These are phyloP conservation scores for Sanguinoderma infundibulare DNA, from an alignment of 1,284 basidiomycete genomes.

Conservation along the genomic window DNA sequence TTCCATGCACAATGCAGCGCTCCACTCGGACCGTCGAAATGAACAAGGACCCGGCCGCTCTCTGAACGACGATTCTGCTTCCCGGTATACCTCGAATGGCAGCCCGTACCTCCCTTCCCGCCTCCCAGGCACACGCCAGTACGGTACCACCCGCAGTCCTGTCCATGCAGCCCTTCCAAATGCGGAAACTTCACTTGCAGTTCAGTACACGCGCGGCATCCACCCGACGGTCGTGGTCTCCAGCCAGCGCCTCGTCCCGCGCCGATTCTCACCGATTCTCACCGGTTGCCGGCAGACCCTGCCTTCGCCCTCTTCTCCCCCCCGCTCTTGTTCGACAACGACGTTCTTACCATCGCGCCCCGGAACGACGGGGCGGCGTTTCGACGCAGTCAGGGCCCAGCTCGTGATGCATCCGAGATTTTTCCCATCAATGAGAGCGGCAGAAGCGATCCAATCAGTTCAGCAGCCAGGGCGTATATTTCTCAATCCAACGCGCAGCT, in stretches of 20 bases:
- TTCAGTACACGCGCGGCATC: constrained; percentile 4
- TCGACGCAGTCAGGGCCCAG: too few relatives aligned
- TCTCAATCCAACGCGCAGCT: neutral
- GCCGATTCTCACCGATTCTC: constrained; percentile 1
- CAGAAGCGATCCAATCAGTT: constrained; percentile 11
- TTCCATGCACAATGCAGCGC: neutral
- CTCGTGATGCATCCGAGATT: constrained; percentile 11
- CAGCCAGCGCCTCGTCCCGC: constrained; percentile 4
- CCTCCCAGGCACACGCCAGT: constrained; percentile 1
- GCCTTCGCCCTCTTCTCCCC: constrained; percentile 1
- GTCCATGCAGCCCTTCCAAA: neutral
- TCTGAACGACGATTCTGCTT: neutral
- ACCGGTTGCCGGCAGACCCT: neutral
- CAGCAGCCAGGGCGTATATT: constrained; percentile 8
- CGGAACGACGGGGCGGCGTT: too few relatives aligned
- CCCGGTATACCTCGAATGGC: neutral
- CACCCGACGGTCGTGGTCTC: constrained; percentile 23
- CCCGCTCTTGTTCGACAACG: neutral
- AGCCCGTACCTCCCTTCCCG: neutral
- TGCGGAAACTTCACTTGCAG: constrained; percentile 3
- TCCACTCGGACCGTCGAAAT: neutral
- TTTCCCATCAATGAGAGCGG: constrained; percentile 13
- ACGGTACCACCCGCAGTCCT: neutral
- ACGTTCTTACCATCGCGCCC: neutral
- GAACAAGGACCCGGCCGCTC: neutral